Base-by-base conservation (phyloP, 805 yeast genomes). In the Spathaspora gorwiae region DNA sequence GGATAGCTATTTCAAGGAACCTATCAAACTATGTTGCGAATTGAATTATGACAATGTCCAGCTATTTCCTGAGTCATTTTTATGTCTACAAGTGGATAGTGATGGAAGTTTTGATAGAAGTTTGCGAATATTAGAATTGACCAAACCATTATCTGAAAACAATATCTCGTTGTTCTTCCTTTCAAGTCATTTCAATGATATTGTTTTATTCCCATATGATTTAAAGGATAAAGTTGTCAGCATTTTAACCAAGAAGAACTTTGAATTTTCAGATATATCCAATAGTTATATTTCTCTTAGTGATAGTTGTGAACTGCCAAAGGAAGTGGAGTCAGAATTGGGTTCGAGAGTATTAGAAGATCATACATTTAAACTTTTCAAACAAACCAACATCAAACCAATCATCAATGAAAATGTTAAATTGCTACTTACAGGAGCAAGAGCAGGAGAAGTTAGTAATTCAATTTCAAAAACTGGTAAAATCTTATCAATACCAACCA, bases 171-270 rank as follows among this genome's bases (percentile, higher is more conserved):
- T 83, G 31, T 82, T 80, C 55, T 83, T 82, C 60, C 59, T 83
- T 30, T 73, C 82, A 13, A 79, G 82, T 31, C 84, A 82, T 60
- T 81, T 80, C 59, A 75, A 81, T 35, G 86, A 82, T 59, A 77
- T 79, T 39, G 81, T 83, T 19, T 63, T 83, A 39, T 70, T 81
- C n/a, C 88, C 88, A 0, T 59, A 57, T 33, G 53, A 56, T 6
- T 66, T 70, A 6, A 70, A 72, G 48, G 66, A 62, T 1, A 66
- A 70, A 45, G 85, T 80, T 1, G 59, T 76, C 4, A 54, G 57
- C 29, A 70, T 79, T 3, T 59, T 82, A 35, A 68, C 73, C 13
- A 61, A 61, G 31, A 63, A 67, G 36, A 65, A 70, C 37, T 78
- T 77, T 53, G 59, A 60, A 34, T 76, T 75, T 55, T 70, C 74